Conservation (phyloP, 2,329 filamentous ascomycete genomes). For the Aspergillus hortae region DNA sequence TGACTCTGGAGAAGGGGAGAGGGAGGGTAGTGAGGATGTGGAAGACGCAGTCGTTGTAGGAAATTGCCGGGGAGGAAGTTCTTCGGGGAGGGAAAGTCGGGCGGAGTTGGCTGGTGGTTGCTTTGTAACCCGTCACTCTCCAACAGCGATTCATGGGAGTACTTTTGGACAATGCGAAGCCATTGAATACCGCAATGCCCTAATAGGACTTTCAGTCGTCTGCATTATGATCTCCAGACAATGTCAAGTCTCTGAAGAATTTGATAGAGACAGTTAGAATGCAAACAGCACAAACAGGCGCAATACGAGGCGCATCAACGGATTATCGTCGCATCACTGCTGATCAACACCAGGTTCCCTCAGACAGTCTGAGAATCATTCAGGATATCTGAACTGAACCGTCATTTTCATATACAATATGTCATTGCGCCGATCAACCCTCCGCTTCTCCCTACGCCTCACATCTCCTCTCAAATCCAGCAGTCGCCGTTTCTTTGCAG, state of each 20-base stretch:
- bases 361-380: background rate
- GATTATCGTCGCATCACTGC: background rate
- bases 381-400: background rate
- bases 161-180: no score
- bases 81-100: conserved; percentile 4
- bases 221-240: no score
- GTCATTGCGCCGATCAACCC: background rate
- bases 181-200: no score
- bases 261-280: background rate
- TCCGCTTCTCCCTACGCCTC: conserved; percentile 1
- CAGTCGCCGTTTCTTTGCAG: conserved; percentile 20
- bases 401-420: background rate
- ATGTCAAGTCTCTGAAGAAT: no score
- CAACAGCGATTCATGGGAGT: no score
- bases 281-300: conserved; percentile 1
- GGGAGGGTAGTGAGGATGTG: conserved; percentile 8
- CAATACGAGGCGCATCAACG: background rate
- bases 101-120: background rate
- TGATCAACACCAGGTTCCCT: background rate
- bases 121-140: no score
- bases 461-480: conserved; percentile 8
- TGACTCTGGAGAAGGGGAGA: conserved; percentile 11
- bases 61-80: background rate
- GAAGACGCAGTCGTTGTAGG: background rate
- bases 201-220: no score